Evolutionary conservation across 306 rosid genomes (phyloP), one percentile per base, ranked within the genome.

Genomic region (Acacia acuminata): DNA sequence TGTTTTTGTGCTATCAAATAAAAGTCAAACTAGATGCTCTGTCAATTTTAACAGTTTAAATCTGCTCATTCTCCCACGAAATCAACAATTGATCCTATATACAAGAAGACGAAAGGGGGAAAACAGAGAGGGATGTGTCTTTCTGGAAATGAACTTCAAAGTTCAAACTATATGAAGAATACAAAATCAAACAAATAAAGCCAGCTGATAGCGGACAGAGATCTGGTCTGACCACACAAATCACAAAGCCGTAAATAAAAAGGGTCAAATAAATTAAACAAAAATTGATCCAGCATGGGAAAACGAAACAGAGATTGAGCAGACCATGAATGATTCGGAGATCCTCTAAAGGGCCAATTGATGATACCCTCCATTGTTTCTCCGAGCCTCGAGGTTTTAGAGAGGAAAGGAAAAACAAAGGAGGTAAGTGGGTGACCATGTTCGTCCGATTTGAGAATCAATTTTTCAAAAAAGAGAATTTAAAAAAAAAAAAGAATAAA

Each of bases 321-420:
- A 77, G 74, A 86, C 89, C 86, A 86, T 70, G 82, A 71, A 70
- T 45, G 38, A 58, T 24, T 38, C 24, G 43, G 24, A 61, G 45
- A 51, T 79, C 72, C 32, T 50, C 27, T n/a, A 2, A 67, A 69
- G 66, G 38, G 38, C 36, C 45, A 45, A 55, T 8, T 20, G 84
- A 65, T 38, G 36, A 79, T 20, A 34, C 65, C 71, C 48, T 50
- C 82, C 83, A 66, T 76, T 36, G 68, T 27, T 64, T 12, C 40
- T 9, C 40, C n/a, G 10, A 30, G n/a, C 70, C 1, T 14, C 15
- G 3, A 70, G 30, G 36, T 2, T 27, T 24, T 24, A 25, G 45
- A 66, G 17, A 3, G 14, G 17, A 67, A 40, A 15, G 47, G 48
- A 10, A 40, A 3, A 42, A n/a, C 8, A 42, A 4, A 40, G n/a